Conservation (phyloP, 768 basidiomycete genomes). For the Dendrothele bispora region DNA sequence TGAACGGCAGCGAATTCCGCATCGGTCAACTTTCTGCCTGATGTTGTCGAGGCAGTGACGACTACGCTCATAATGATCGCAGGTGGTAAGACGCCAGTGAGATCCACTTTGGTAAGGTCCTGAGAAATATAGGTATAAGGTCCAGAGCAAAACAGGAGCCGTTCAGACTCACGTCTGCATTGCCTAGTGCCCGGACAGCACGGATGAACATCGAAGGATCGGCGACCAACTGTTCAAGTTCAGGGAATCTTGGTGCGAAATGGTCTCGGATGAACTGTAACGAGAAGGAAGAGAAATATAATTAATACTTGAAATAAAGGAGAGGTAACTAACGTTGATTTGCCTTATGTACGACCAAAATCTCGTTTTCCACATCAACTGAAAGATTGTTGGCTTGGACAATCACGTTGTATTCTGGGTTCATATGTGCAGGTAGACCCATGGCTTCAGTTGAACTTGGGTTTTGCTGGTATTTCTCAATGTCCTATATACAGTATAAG, state of each 20-base stretch:
- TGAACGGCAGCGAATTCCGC: constrained; percentile 80
- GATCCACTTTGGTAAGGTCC: constrained; percentile 87
- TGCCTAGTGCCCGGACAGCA: constrained; percentile 85
- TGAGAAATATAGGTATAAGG: constrained; percentile 22
- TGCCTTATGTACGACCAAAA: constrained; percentile 94
- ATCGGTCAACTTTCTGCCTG: constrained; percentile 70
- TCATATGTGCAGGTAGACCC: constrained; percentile 78
- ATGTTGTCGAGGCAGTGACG: constrained; percentile 90
- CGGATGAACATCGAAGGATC: constrained; percentile 92
- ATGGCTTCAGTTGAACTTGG: constrained; percentile 81
- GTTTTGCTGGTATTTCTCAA: constrained; percentile 79
- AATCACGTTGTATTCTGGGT: constrained; percentile 94
- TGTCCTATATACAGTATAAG: constrained; percentile 56
- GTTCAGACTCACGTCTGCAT: constrained; percentile 64
- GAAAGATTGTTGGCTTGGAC: constrained; percentile 97
- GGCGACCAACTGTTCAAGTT: constrained; percentile 91
- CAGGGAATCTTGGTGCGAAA: constrained; percentile 93
- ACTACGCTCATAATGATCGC: constrained; percentile 95
- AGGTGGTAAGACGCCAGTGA: constrained; percentile 77
- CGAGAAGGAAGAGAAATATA: constrained; percentile 11
- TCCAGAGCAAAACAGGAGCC: background rate
- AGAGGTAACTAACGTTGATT: constrained; percentile 13
- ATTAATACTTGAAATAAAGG: constrained; percentile 14
- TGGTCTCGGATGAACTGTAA: constrained; percentile 94
- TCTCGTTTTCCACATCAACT: constrained; percentile 98